Evolutionary conservation across 2,329 filamentous ascomycete genomes (phyloP).

Genomic region (Apiospora marii): DNA sequence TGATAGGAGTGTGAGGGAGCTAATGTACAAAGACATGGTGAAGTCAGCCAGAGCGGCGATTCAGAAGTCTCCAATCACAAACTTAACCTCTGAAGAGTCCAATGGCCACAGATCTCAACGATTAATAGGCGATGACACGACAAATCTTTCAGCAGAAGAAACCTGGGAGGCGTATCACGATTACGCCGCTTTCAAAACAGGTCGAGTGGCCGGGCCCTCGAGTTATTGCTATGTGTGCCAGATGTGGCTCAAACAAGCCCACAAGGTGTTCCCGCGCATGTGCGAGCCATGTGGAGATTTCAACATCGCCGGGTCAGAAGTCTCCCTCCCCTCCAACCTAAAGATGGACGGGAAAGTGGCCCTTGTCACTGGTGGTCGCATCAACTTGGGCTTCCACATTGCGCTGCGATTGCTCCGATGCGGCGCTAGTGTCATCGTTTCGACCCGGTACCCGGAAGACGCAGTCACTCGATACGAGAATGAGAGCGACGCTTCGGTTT

Average conservation of each 20-base stretch:
- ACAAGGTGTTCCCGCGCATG: slow-evolving; percentile 35
- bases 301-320: slow-evolving; percentile 40
- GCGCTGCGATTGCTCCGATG: slow-evolving; percentile 45
- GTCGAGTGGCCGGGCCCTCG: not conserved
- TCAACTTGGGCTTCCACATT: slow-evolving; percentile 45
- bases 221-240: slow-evolving; percentile 45
- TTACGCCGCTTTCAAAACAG: not conserved
- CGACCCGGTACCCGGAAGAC: slow-evolving; percentile 46
- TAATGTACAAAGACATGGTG: slow-evolving; percentile 16
- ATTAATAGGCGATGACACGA: not conserved
- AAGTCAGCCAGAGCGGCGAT: not conserved
- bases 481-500: slow-evolving; percentile 33
- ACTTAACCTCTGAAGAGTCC: not conserved
- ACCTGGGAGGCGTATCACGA: not conserved
- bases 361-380: slow-evolving; percentile 45
- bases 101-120: not conserved
- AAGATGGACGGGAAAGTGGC: slow-evolving; percentile 39
- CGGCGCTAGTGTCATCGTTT: slow-evolving; percentile 45
- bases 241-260: slow-evolving; percentile 35
- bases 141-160: not conserved
- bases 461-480: slow-evolving; percentile 40
- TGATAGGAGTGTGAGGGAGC: not conserved
- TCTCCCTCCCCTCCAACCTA: slow-evolving; percentile 41
- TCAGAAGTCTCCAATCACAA: not conserved
- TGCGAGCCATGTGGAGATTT: slow-evolving; percentile 46